Base-by-base conservation (phyloP, 345 rosid genomes). In the Salix purpurea region DNA sequence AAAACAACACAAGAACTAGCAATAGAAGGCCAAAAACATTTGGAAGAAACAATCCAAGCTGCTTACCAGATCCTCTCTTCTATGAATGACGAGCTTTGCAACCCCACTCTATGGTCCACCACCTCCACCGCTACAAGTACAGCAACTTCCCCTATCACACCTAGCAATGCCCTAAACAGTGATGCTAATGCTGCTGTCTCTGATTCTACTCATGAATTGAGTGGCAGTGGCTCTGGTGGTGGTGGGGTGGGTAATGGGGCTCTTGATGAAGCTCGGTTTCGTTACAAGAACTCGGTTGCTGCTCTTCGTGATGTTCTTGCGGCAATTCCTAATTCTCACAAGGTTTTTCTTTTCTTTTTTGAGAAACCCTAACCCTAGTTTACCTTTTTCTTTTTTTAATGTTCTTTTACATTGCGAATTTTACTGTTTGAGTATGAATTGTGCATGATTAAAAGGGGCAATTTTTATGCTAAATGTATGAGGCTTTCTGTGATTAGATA, bases 61-160 rank as follows among this genome's bases (percentile, higher is more conserved):
- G 98, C 97, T 19, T 94, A 84, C 79, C 92, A 87, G 82, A 91
- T 96, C 34, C 90, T 96, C 75, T 85, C 90, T 56, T 89, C 97
- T 79, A 94, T 92, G 94, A 94, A 94, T 82, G 96, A 94, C 76
- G 98, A 94, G 91, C 97, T 96, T 52, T 94, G 98, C 81, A 94
- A 92, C 73, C 93, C 97, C 2, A 69, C 90, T 65, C 79, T 93
- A 39, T 96, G 99, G 99, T 86, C 96, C 67, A 85, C 92, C 39
- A 71, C 88, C 56, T 52, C 89, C 64, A 36, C 70, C 23, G 40
- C 76, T 32, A 78, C 73, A 9, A 34, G 82, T 52, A 44, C 80
- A n/a, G 44, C 83, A 1, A 36, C 61, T 40, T 62, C 58, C 42
- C 80, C 67, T 74, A 67, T 84, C 21, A 74, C 83, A 52, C 54